Conservation (phyloP, 1,284 basidiomycete genomes). For the Ustilago esculenta region DNA sequence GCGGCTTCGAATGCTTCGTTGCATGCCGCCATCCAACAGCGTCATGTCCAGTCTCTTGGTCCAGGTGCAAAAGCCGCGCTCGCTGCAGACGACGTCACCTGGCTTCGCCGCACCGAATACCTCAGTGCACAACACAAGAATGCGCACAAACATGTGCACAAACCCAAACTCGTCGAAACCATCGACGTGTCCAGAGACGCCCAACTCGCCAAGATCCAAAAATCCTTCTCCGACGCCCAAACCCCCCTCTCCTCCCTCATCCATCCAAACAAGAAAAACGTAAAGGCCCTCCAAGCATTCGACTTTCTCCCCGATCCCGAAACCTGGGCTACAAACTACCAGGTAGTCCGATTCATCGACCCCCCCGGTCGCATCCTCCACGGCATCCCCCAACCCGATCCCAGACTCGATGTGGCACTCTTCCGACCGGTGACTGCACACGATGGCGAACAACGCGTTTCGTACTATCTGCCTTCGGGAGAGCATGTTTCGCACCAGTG, state of each 20-base stretch:
- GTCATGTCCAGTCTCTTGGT: slow-evolving; percentile 43
- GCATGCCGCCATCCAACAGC: slow-evolving; percentile 43
- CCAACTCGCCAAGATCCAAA: slow-evolving; percentile 60
- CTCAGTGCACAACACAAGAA: slow-evolving; percentile 59
- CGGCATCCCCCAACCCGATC: slow-evolving; percentile 50
- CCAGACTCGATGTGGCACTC: slow-evolving; percentile 54
- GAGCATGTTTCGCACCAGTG: slow-evolving; percentile 49
- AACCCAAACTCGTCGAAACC: slow-evolving; percentile 36
- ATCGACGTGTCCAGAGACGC: slow-evolving; percentile 58
- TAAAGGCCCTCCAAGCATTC: slow-evolving; percentile 59
- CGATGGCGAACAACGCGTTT: slow-evolving; percentile 59
- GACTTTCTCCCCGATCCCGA: slow-evolving; percentile 65
- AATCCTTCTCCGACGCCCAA: slow-evolving; percentile 56
- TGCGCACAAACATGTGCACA: slow-evolving; percentile 43
- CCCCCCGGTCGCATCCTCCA: slow-evolving; percentile 54
- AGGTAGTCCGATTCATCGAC: slow-evolving; percentile 64
- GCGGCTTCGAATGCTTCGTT: slow-evolving; percentile 26
- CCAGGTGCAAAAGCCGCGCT: slow-evolving; percentile 42
- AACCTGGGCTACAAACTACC: slow-evolving; percentile 64
- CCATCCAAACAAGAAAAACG: slow-evolving; percentile 61
- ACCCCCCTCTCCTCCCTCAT: slow-evolving; percentile 47
- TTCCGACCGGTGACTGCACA: slow-evolving; percentile 56
- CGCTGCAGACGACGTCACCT: slow-evolving; percentile 59
- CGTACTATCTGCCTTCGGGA: slow-evolving; percentile 58
- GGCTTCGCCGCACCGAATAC: slow-evolving; percentile 65